Evolutionary conservation across 805 yeast species (phyloP), one percentile per base, ranked within the genome.

Genomic region (Lipomyces kockii): DNA sequence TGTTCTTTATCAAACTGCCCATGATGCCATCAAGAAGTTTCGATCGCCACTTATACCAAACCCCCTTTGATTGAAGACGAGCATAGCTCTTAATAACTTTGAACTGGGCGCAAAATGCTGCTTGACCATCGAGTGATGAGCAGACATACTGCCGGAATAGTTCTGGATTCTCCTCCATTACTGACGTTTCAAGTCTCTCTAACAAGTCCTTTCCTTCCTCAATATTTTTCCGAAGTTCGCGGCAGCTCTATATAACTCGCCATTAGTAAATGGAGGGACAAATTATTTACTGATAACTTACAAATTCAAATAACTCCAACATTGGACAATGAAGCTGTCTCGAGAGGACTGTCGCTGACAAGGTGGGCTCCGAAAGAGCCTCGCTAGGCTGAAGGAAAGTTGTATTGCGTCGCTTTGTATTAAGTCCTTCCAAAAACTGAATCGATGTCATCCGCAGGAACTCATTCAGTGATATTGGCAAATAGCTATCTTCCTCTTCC

Each of bases 11-110:
- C 43, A 75, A 60, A 7, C 71, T 77, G n/a, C 71, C 75, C 39
- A 82, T 73, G 17, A 87, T 78, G 53, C 85, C 86, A 29, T 79
- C 78, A 5, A 84, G 73, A 58, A 87, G 81, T 68, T 85, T 85
- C 12, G 79, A 74, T 67, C 90, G 78, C 92, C 91, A 88, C 60
- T 82, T 83, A 71, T 84, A 85, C 90, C 91, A 88, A 0, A 83
- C 83, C 51, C 81, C 82, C 66, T 80, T 81, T 0, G 90, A 85
- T 72, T 84, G 85, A 37, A 82, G 79, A 37, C 86, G 79, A 0
- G 90, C 81, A 66, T 77, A 83, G 37, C 81, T 83, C 73, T 86
- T 85, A 55, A 87, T 77, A 12, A 83, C 66, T 66, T 81, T 83
- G 60, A 87, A 80, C 67, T 84, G 84, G n/a, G 82, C 76, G 49